Base-by-base conservation (phyloP, 1,284 basidiomycete genomes). In the Trametes sp. region DNA sequence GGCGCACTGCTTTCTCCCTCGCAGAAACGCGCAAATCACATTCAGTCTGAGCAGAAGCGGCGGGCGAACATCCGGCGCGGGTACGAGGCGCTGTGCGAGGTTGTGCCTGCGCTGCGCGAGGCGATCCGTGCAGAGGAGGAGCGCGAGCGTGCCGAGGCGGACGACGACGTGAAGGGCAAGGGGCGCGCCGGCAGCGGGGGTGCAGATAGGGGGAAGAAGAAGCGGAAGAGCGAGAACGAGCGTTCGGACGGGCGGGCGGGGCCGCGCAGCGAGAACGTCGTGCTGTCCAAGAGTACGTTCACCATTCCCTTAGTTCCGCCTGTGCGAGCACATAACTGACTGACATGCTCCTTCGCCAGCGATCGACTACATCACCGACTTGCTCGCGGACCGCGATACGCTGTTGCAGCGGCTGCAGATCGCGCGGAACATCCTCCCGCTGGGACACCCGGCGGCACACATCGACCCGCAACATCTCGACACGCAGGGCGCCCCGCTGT, bases 11-110 rank as follows among this genome's bases (percentile, higher is more conserved):
- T 79, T 31, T 75, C 74, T 24, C 73, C 78, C 0, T 91, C 90
- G 10, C 94, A 96, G 79, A 96, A 96, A 77, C 95, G 95, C 75
- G 93, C 93, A 44, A 96, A 96, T 71, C 94, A 96, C 73, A 96
- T 96, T 67, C 93, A 95, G 69, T 91, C 88, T 7, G 90, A 92
- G 77, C 94, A 95, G 78, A 96, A 96, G 76, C 86, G 95, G 26
- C 84, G 95, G n/a, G 93, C 93, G 23, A 96, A 95, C 68, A 96
- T 96, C 54, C 84, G 94, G 16, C 81, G 89, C 54, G 95, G 94
- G 5, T 96, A 96, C 74, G 95, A 96, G 71, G 84, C 91, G 19
- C 81, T 96, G 0, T 94, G 93, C 72, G 89, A 89, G 23, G 85
- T 86, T 36, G 87, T 95, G 0, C 93, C 94, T n/a, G 81, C 90